Conservation (phyloP, 495 filamentous ascomycete genomes). For the Neurospora sp. region DNA sequence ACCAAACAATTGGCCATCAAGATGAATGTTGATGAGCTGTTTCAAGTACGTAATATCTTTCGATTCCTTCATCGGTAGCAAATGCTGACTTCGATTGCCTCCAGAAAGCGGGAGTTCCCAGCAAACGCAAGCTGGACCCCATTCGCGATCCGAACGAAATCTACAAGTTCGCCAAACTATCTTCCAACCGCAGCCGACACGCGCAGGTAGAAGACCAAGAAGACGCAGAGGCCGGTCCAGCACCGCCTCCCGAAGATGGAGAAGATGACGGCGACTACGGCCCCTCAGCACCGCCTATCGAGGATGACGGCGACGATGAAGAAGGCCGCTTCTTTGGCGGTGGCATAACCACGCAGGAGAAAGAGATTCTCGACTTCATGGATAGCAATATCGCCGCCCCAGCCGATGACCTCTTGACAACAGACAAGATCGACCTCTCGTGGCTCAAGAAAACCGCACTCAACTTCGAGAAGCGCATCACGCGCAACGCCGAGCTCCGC, state of each 20-base stretch:
- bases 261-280: constrained; percentile 53
- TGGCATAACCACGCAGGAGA: constrained; percentile 71
- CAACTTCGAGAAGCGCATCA: constrained; percentile 84
- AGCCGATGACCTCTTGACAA: constrained; percentile 30
- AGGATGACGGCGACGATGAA: constrained; percentile 67
- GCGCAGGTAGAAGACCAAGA: constrained; percentile 38
- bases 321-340: constrained; percentile 94
- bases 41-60: constrained; percentile 50
- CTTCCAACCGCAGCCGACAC: constrained; percentile 38
- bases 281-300: constrained; percentile 55
- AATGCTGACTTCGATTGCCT: not conserved
- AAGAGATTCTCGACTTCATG: constrained; percentile 83
- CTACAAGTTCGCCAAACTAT: constrained; percentile 80
- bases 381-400: constrained; percentile 42
- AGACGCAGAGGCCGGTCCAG: constrained; percentile 43
- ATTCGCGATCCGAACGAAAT: constrained; percentile 60
- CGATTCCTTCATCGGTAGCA: not conserved
- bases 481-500: constrained; percentile 83
- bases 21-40: constrained; percentile 73
- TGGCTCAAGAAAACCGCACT: constrained; percentile 79
- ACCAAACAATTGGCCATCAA: constrained; percentile 32
- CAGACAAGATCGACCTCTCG: constrained; percentile 69
- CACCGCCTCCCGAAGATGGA: constrained; percentile 35
- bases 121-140: constrained; percentile 71
- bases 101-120: constrained; percentile 43